Evolutionary conservation across 805 yeast species (phyloP).

Genomic region (Spencermartinsiella europaea): DNA sequence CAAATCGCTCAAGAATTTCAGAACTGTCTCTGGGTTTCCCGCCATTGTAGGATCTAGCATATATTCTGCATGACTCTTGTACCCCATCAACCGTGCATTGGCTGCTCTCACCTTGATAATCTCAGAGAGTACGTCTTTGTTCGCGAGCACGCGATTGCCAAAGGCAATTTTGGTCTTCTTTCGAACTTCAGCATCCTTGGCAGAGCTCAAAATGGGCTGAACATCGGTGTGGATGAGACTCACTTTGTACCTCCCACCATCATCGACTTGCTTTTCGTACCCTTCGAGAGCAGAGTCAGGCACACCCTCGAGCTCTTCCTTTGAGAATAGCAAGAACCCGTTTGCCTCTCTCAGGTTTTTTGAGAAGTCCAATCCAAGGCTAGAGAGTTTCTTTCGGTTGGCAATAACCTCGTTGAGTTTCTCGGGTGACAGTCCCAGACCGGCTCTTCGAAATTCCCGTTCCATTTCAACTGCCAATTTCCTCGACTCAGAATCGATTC

Average conservation of each 20-base stretch:
- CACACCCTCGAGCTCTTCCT: slow-evolving; percentile 66
- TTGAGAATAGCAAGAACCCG: slow-evolving; percentile 54
- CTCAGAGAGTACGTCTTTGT: slow-evolving; percentile 53
- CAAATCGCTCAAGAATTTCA: slow-evolving; percentile 58
- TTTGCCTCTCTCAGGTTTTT: slow-evolving; percentile 69
- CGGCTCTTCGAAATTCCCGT: slow-evolving; percentile 57
- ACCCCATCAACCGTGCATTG: slow-evolving; percentile 61
- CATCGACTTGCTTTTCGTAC: slow-evolving; percentile 37
- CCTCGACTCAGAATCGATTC: slow-evolving; percentile 33
- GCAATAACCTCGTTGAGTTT: slow-evolving; percentile 52
- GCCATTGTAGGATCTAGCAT: slow-evolving; percentile 79
- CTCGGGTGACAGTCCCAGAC: slow-evolving; percentile 55
- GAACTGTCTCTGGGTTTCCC: slow-evolving; percentile 55
- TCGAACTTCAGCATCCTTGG: slow-evolving; percentile 59
- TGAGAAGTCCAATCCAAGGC: slow-evolving; percentile 49
- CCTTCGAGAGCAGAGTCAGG: slow-evolving; percentile 58
- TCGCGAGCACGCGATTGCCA: slow-evolving; percentile 57
- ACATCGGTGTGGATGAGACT: slow-evolving; percentile 80
- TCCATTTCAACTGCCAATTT: slow-evolving; percentile 40
- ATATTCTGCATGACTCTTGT: slow-evolving; percentile 61
- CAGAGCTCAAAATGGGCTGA: slow-evolving; percentile 71
- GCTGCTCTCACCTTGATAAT: slow-evolving; percentile 59
- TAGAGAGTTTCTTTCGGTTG: slow-evolving; percentile 54
- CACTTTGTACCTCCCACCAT: slow-evolving; percentile 48
- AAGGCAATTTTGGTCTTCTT: slow-evolving; percentile 59